A percentile compares a stretch with the other conserved stretches of the same genome.
Conservation (phyloP, 108 stramenopile genomes). For the Skeletonema potamos region DNA sequence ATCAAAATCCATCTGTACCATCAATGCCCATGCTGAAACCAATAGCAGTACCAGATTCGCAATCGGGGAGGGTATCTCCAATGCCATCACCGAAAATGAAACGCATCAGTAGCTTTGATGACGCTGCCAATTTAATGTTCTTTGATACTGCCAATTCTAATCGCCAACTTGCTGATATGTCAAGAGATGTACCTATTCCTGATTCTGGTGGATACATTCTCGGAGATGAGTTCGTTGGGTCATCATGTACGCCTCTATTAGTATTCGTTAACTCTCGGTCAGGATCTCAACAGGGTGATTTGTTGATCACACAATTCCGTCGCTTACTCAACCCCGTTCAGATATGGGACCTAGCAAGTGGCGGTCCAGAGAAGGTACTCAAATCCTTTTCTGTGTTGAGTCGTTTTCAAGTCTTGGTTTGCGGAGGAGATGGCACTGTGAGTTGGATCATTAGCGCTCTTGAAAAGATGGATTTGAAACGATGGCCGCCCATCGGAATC, state of each 20-base stretch:
- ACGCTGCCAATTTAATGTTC: constrained; percentile 40
- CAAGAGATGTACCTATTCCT: constrained; percentile 68
- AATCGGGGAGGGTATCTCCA: constrained; percentile 19
- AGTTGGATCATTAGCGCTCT: constrained; percentile 89
- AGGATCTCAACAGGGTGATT: constrained; percentile 82
- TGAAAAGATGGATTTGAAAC: constrained; percentile 72
- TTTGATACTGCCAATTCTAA: constrained; percentile 75
- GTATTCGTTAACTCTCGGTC: constrained; percentile 90
- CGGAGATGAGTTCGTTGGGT: constrained; percentile 72
- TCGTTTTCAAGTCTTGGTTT: constrained; percentile 76
- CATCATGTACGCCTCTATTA: constrained; percentile 73
- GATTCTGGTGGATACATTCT: constrained; percentile 82
- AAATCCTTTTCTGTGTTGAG: constrained; percentile 70
- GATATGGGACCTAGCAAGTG: constrained; percentile 86
- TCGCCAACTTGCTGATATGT: constrained; percentile 56
- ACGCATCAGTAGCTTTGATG: background rate
- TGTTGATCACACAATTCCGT: constrained; percentile 80
- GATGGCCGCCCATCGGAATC: constrained; percentile 89
- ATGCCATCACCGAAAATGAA: constrained; percentile 32
- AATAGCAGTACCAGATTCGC: background rate
- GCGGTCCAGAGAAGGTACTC: constrained; percentile 79
- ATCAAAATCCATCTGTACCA: background rate
- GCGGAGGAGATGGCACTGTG: constrained; percentile 93
- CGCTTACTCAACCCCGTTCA: constrained; percentile 86
- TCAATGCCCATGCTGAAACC: constrained; percentile 1